Percentiles rank a stretch among this genome's conserved stretches.
Conservation (phyloP, 2,329 filamentous ascomycete species). For the Huntiella abstrusa region DNA sequence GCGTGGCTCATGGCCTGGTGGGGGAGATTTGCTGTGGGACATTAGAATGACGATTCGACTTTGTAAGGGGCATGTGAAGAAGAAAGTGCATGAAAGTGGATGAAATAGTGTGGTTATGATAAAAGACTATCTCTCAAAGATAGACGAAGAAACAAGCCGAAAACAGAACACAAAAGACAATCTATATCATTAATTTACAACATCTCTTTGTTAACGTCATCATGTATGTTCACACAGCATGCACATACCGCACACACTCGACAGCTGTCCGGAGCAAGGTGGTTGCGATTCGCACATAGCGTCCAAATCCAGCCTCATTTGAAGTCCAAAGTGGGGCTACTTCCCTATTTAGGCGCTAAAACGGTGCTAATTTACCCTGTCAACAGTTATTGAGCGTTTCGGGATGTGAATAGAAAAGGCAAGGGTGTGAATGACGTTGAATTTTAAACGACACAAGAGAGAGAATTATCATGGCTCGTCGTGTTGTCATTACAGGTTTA, state of each 20-base stretch:
- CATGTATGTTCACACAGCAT: too few relatives aligned
- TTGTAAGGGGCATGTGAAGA: neutral
- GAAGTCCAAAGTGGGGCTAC: neutral
- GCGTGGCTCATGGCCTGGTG: slow-evolving; percentile 5
- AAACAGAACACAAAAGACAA: neutral
- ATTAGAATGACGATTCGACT: neutral
- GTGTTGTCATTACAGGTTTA: slow-evolving; percentile 69
- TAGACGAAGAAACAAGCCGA: neutral
- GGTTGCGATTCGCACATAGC: neutral
- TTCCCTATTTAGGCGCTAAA: neutral
- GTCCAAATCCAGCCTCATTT: neutral
- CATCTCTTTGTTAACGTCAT: too few relatives aligned
- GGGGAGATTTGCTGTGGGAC: neutral
- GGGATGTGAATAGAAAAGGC: too few relatives aligned
- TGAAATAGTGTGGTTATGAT: neutral
- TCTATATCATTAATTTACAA: too few relatives aligned
- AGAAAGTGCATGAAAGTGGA: neutral
- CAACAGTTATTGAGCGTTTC: too few relatives aligned
- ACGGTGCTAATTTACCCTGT: neutral
- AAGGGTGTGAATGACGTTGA: too few relatives aligned
- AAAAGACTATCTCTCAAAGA: neutral
- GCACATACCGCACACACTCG: too few relatives aligned
- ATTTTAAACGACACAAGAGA: too few relatives aligned
- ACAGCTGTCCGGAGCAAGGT: too few relatives aligned
- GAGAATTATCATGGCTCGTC: slow-evolving; percentile 22